Percentiles rank a stretch among this genome's conserved stretches.
These are phyloP conservation scores for Rhizopus delemar DNA, from an alignment of 371 early-diverging fungal species.

Conservation along the genomic window DNA sequence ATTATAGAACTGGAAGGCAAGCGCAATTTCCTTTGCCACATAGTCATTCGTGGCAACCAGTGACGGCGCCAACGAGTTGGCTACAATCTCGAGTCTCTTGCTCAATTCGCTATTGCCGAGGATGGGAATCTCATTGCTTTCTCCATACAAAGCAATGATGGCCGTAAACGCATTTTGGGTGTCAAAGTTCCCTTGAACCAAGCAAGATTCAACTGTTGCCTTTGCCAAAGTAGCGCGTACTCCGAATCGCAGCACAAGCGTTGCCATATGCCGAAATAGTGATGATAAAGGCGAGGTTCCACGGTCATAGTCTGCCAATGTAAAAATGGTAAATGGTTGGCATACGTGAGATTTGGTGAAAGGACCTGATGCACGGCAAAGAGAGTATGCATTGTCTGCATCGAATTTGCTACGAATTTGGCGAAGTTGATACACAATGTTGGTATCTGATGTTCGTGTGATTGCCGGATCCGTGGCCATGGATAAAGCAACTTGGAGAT, in stretches of 20 bases:
- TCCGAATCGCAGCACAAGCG: neutral
- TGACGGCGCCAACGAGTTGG: slow-evolving; percentile 10
- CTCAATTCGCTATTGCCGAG: slow-evolving; percentile 9
- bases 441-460: neutral
- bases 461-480: neutral
- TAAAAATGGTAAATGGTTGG: slow-evolving; percentile 23
- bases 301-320: slow-evolving; percentile 16
- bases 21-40: slow-evolving; percentile 9
- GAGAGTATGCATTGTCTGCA: slow-evolving; percentile 7
- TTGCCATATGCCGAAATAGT: slow-evolving; percentile 12
- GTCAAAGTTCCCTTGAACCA: slow-evolving; percentile 7
- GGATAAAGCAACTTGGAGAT: neutral
- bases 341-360: slow-evolving; percentile 21
- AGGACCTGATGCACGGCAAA: slow-evolving; percentile 24
- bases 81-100: slow-evolving; percentile 9
- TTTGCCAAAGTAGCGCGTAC: slow-evolving; percentile 8
- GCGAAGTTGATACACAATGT: slow-evolving; percentile 5
- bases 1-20: slow-evolving; percentile 9
- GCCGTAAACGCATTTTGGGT: slow-evolving; percentile 8
- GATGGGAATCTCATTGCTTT: slow-evolving; percentile 9
- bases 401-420: slow-evolving; percentile 16
- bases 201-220: slow-evolving; percentile 10
- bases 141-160: slow-evolving; percentile 10
- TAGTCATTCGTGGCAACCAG: slow-evolving; percentile 10
- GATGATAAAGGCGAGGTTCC: slow-evolving; percentile 11